These are phyloP conservation scores for Actinomucor elegans DNA, from an alignment of 371 early-diverging fungal species.

Conservation along the genomic window DNA sequence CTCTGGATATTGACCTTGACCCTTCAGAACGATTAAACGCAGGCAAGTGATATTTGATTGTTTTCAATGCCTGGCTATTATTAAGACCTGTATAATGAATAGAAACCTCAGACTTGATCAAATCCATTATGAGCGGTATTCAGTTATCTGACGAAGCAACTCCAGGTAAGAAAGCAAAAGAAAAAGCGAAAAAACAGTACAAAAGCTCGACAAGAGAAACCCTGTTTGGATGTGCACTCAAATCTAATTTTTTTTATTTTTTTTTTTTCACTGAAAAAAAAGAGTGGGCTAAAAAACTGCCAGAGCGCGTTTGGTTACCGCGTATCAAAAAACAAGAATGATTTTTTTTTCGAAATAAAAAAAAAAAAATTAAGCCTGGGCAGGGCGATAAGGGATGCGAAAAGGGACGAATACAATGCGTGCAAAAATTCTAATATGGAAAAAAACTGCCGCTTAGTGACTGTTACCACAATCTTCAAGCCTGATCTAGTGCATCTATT, in stretches of 20 bases:
- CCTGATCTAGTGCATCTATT: neutral
- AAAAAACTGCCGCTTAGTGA: constrained; percentile 4
- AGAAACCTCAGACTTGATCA: constrained; percentile 39
- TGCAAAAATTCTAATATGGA: constrained; percentile 7
- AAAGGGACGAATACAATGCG: constrained; percentile 12
- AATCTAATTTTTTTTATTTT: neutral
- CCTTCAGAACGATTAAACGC: constrained; percentile 11
- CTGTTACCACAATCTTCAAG: neutral
- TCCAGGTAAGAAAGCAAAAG: constrained; percentile 29
- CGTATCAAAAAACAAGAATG: constrained; percentile 10
- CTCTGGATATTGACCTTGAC: constrained; percentile 19
- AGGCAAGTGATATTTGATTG: no score
- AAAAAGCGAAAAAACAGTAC: constrained; percentile 1
- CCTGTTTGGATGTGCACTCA: no score
- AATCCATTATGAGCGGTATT: constrained; percentile 40
- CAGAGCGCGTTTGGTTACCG: constrained; percentile 43
- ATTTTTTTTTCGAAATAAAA: constrained; percentile 1
- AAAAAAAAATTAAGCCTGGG: constrained; percentile 5
- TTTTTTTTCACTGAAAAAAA: constrained; percentile 1
- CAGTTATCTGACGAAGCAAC: constrained; percentile 28
- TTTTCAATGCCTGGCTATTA: neutral
- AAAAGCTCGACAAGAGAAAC: neutral
- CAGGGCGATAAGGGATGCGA: neutral
- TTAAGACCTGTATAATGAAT: neutral
- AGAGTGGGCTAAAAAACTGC: constrained; percentile 44